A percentile compares a stretch with the other conserved stretches of the same genome.
These are phyloP conservation scores for Beauveria sp. DNA, from an alignment of 2,329 filamentous ascomycete genomes.

Conservation along the genomic window DNA sequence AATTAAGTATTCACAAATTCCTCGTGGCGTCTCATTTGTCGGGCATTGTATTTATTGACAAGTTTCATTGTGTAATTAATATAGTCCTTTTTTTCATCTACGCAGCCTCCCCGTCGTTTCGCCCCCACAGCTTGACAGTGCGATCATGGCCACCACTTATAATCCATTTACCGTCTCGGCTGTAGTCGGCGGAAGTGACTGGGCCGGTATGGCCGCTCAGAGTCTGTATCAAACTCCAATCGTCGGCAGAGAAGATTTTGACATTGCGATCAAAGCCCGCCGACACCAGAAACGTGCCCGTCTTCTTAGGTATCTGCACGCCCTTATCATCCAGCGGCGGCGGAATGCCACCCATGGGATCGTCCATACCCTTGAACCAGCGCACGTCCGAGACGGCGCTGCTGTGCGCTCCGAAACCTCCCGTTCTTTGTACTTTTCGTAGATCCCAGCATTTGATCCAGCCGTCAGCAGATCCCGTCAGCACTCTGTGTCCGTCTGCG, in stretches of 20 bases:
- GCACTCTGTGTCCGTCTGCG: slow-evolving; percentile 79
- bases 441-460: slow-evolving; percentile 99
- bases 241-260: slow-evolving; percentile 92
- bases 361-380: slow-evolving; percentile 87
- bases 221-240: slow-evolving; percentile 85
- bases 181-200: slow-evolving; percentile 85
- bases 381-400: slow-evolving; percentile 87
- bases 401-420: slow-evolving; percentile 82
- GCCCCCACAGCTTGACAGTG: slow-evolving; percentile 92
- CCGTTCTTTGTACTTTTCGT: slow-evolving; percentile 74
- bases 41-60: background rate
- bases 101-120: slow-evolving; percentile 61
- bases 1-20: background rate
- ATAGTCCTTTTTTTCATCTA: slow-evolving; percentile 18
- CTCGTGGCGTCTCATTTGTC: background rate
- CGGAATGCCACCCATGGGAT: slow-evolving; percentile 54
- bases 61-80: background rate
- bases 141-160: slow-evolving; percentile 90
- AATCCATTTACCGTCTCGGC: slow-evolving; percentile 81
- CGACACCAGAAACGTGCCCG: slow-evolving; percentile 84
- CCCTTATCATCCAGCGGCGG: slow-evolving; percentile 59
- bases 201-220: slow-evolving; percentile 87
- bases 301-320: slow-evolving; percentile 67
- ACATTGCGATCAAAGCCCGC: slow-evolving; percentile 91
- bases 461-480: slow-evolving; percentile 88